Percentiles rank a stretch among this genome's conserved stretches.
Conservation (phyloP, 2,329 filamentous ascomycete genomes). For the Fusarium circinatum region DNA sequence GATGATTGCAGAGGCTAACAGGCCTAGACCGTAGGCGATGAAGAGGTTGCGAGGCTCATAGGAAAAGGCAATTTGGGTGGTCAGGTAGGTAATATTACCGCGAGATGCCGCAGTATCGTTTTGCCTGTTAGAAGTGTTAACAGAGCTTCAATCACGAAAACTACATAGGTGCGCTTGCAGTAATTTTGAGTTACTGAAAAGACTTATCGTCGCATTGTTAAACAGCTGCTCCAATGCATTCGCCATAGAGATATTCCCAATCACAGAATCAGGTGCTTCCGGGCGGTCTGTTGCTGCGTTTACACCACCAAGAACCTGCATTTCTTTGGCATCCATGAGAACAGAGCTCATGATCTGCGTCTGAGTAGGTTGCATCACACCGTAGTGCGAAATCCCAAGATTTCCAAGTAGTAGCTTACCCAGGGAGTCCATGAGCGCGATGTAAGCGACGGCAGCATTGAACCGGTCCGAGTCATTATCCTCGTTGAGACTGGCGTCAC, state of each 20-base stretch:
- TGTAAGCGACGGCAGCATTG: neutral
- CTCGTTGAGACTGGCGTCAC: accelerated
- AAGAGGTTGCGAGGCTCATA: constrained; percentile 18
- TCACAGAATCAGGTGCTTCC: accelerated
- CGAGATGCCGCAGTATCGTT: neutral
- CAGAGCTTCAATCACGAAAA: accelerated
- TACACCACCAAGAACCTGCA: neutral
- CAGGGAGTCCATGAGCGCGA: neutral
- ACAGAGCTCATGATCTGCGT: constrained; percentile 8
- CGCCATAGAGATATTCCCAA: neutral
- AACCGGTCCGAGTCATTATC: accelerated
- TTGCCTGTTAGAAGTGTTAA: neutral
- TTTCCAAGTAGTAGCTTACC: constrained; percentile 1
- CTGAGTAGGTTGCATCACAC: neutral
- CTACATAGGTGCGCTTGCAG: neutral
- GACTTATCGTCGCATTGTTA: neutral
- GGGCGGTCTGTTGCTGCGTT: accelerated
- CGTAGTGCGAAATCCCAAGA: neutral
- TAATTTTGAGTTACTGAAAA: neutral
- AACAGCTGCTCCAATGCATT: constrained; percentile 6
- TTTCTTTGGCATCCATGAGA: constrained; percentile 17
- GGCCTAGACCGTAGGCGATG: neutral
- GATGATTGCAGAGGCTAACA: accelerated
- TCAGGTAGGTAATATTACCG: neutral
- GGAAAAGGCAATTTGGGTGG: neutral